phyloP scores from a whole-genome alignment of 2,329 filamentous ascomycete genomes.

The Colletotrichum tofieldiae region DNA sequence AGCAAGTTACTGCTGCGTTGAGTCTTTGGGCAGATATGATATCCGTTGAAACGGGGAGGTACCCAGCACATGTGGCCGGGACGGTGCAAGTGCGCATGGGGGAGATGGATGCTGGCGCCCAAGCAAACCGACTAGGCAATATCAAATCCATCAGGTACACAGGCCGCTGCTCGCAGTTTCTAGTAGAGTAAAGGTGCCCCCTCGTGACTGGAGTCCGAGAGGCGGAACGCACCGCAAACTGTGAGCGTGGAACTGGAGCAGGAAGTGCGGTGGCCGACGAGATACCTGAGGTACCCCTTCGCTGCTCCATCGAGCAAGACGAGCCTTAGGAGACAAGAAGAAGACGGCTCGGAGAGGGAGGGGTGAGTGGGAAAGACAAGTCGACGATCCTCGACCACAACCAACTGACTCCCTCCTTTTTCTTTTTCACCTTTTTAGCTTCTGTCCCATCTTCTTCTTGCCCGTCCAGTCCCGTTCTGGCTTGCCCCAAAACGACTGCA shows the following conservation, averaged over 20 bases:
- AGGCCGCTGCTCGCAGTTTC: slow-evolving; percentile 12
- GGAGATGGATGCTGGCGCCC: not conserved
- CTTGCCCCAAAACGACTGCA: slow-evolving; percentile 20
- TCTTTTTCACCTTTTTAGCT: slow-evolving; percentile 1
- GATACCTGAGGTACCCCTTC: slow-evolving; percentile 18
- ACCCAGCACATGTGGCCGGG: not conserved
- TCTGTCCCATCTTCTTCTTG: slow-evolving; percentile 30
- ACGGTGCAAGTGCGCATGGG: not conserved
- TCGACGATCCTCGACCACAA: slow-evolving; percentile 6
- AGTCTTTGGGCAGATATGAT: not conserved
- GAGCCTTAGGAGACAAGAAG: not conserved
- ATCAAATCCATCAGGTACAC: not conserved
- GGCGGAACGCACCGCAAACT: not conserved
- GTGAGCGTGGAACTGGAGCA: slow-evolving; percentile 1
- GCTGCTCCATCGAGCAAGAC: not conserved
- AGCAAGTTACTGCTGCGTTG: not conserved
- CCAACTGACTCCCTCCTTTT: slow-evolving; percentile 9
- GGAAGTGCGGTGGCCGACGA: slow-evolving; percentile 12
- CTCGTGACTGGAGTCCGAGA: slow-evolving; percentile 5
- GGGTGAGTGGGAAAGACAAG: slow-evolving; percentile 2
- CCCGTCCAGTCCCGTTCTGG: not conserved
- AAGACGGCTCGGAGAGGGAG: not conserved
- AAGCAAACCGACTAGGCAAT: not conserved
- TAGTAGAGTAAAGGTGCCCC: slow-evolving; percentile 10
- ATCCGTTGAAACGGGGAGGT: not conserved